A percentile compares a stretch with the other conserved stretches of the same genome.
Evolutionary conservation across 202 grass and related monocot genomes (phyloP).

Genomic region (Bolboschoenoplectus hybrid): DNA sequence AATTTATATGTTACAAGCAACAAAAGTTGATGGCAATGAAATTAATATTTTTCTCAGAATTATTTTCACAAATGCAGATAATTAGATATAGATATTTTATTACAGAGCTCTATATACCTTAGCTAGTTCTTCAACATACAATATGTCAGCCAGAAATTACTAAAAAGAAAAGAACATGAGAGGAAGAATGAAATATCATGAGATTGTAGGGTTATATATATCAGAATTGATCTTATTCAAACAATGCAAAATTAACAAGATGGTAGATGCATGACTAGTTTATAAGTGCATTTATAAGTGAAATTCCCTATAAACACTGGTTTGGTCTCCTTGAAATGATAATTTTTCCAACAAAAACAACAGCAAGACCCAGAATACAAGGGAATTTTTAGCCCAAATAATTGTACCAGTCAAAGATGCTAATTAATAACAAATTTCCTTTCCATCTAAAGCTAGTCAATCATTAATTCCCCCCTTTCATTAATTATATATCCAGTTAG

Average conservation of each 20-base stretch:
- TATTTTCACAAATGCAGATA: background rate
- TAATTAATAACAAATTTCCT: constrained; percentile 17
- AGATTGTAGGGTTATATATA: background rate
- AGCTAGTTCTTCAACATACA: background rate
- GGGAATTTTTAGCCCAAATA: constrained; percentile 37
- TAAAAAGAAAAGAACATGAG: background rate
- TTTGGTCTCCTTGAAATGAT: constrained; percentile 35
- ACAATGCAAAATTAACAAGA: constrained; percentile 2
- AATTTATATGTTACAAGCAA: background rate
- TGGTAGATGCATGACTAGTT: constrained; percentile 16
- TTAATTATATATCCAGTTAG: constrained; percentile 25
- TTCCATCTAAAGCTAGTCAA: constrained; percentile 37
- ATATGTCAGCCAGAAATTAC: background rate
- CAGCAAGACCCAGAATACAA: constrained; percentile 44
- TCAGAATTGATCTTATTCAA: constrained; percentile 9
- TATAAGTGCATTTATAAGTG: constrained; percentile 41
- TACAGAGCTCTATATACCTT: background rate
- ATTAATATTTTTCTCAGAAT: background rate
- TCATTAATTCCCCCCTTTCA: constrained; percentile 39
- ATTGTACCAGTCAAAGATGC: constrained; percentile 54
- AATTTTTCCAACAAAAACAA: constrained; percentile 32
- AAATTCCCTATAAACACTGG: constrained; percentile 41
- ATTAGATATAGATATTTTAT: background rate
- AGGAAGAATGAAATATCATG: background rate
- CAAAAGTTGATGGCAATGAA: background rate